Conservation (phyloP, 2,329 filamentous ascomycete genomes). For the Parastagonospora nodorum region DNA sequence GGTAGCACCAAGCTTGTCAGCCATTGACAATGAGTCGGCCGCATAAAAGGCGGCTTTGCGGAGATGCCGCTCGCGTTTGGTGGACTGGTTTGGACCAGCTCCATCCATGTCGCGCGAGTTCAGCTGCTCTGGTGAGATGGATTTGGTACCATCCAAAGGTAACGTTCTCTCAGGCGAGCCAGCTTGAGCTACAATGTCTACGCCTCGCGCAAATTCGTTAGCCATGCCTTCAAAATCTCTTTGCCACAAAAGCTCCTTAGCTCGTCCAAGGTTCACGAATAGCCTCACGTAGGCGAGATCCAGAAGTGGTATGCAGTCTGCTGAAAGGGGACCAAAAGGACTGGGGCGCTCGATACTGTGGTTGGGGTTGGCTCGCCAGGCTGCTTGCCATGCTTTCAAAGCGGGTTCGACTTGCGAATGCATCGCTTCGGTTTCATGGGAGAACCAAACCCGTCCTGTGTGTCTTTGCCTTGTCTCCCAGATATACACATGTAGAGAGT, state of each 20-base stretch:
- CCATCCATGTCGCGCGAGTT: constrained; percentile 33
- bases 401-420: constrained; percentile 93
- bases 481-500: constrained; percentile 95
- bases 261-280: constrained; percentile 89
- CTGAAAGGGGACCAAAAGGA: constrained; percentile 82
- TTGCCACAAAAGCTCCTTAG: constrained; percentile 93
- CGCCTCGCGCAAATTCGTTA: constrained; percentile 79
- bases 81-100: constrained; percentile 54
- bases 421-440: constrained; percentile 93
- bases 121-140: constrained; percentile 28
- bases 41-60: constrained; percentile 96
- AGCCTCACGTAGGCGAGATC: constrained; percentile 91
- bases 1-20: constrained; percentile 81
- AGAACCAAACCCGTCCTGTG: constrained; percentile 85
- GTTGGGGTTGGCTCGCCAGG: constrained; percentile 84
- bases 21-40: constrained; percentile 86
- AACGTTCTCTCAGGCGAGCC: constrained; percentile 61
- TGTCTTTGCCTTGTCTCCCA: constrained; percentile 96
- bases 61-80: constrained; percentile 82
- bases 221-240: constrained; percentile 92
- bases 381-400: constrained; percentile 89
- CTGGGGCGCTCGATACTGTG: constrained; percentile 86
- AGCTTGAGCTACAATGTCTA: constrained; percentile 74
- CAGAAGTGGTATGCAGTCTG: constrained; percentile 87
- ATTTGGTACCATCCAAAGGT: constrained; percentile 36